Base-by-base conservation (phyloP, 257 asterid genomes). In the Leonotis leonurus region DNA sequence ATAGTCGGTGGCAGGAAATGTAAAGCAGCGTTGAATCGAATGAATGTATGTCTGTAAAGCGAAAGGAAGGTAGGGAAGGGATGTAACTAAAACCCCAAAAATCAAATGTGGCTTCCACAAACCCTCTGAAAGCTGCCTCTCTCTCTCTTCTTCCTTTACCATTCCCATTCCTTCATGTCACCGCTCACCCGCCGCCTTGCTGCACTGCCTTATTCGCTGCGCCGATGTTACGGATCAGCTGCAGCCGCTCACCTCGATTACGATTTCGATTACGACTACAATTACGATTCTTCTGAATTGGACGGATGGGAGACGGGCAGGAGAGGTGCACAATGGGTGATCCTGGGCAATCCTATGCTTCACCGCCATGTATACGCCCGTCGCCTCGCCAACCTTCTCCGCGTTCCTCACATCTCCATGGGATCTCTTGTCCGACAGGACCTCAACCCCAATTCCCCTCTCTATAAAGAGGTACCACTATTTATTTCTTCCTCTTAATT, bases 271-370 rank as follows among this genome's bases (percentile, higher is more conserved):
- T 72, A 61, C 0, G 85, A 75, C 29, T 71, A 37, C 16, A 39
- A 21, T 77, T 44, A 14, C 72, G 88, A 70, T n/a, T n/a, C n/a
- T n/a, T n/a, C n/a, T 77, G 89, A 79, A 26, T 75, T 83, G 13
- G 88, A 80, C 27, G 78, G 75, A 22, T 84, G 86, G 81, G 75
- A 77, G 17, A 74, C 86, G 18, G 54, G 64, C 18, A 78, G 72
- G 24, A 81, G 98, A 16, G 97, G 95, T 6, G 84, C 85, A 0
- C 97, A 89, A 63, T 92, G 99, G 99, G 89, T 92, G 76, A 85
- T 92, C 73, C 86, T 92, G 64, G 95, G 97, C 10, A 84, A 92
- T 69, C 99, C 97, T 43, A 62, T 75, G 87, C 91, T 74, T 0
- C 75, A 80, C 72, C 76, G 97, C 50, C 95, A 83, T 72, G 80